Conservation (phyloP, 2,329 filamentous ascomycete species). For the Diaporthe nobilis region DNA sequence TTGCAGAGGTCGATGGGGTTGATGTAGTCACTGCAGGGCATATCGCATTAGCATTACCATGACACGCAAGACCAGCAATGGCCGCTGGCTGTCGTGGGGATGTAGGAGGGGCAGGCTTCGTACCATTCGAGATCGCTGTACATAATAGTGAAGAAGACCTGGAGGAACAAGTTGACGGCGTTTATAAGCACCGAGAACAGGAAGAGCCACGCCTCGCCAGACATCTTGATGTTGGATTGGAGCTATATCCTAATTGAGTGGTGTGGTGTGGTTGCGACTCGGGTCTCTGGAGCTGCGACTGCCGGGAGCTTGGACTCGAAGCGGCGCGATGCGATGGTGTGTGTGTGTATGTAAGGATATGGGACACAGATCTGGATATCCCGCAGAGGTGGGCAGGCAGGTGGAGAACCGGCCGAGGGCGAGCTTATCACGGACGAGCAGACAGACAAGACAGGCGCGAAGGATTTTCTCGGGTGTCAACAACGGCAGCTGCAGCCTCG, state of each 20-base stretch:
- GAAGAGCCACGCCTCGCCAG: conserved; percentile 98
- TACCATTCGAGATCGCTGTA: conserved; percentile 99
- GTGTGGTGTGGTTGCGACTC: neutral
- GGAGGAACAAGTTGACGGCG: conserved; percentile 99
- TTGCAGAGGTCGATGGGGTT: conserved; percentile 99
- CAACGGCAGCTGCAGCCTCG: conserved; percentile 27
- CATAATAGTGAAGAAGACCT: conserved; percentile 99
- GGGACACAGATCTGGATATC: conserved; percentile 24
- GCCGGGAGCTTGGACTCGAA: conserved; percentile 28
- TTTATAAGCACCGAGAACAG: conserved; percentile 98
- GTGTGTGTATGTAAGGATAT: conserved; percentile 6
- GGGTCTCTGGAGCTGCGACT: conserved; percentile 25
- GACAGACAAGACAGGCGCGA: neutral
- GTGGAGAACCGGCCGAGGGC: conserved; percentile 30
- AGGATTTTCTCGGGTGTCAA: conserved; percentile 30
- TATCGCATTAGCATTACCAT: conserved; percentile 15
- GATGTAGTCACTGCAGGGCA: conserved; percentile 89
- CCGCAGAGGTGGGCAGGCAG: conserved; percentile 24
- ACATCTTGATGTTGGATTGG: conserved; percentile 73
- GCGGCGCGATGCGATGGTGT: conserved; percentile 25
- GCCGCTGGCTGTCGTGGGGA: neutral
- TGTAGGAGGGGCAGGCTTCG: conserved; percentile 36
- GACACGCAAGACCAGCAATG: neutral
- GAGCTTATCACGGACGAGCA: conserved; percentile 27
- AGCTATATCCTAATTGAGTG: conserved; percentile 29